phyloP scores from a whole-genome alignment of 805 yeast species.

The Candida boidinii region DNA sequence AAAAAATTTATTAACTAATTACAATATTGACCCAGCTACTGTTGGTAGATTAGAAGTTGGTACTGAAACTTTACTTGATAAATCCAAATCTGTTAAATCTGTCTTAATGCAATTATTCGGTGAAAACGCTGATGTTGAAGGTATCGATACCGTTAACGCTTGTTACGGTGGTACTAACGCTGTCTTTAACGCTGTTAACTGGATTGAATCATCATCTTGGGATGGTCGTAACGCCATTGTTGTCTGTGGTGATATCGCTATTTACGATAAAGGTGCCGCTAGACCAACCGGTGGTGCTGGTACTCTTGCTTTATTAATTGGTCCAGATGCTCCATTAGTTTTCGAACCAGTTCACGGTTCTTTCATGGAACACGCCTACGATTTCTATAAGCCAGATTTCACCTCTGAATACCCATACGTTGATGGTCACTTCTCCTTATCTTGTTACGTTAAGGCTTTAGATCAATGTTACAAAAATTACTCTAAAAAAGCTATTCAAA shows the following conservation, averaged over 20 bases:
- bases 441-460: constrained; percentile 90
- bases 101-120: constrained; percentile 91
- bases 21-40: constrained; percentile 68
- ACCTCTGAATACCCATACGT: constrained; percentile 94
- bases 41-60: constrained; percentile 98
- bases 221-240: constrained; percentile 98
- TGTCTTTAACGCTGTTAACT: constrained; percentile 84
- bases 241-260: constrained; percentile 96
- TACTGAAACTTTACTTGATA: constrained; percentile 93
- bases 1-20: constrained; percentile 66
- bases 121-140: constrained; percentile 86
- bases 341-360: constrained; percentile 86
- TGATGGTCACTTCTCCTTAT: constrained; percentile 91
- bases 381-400: constrained; percentile 97
- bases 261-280: constrained; percentile 94
- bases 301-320: constrained; percentile 86
- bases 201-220: constrained; percentile 96
- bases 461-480: constrained; percentile 80
- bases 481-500: constrained; percentile 62
- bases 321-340: constrained; percentile 96
- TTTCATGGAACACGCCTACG: constrained; percentile 94
- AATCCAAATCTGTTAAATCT: constrained; percentile 93
- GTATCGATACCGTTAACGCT: constrained; percentile 92
- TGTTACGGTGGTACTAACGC: constrained; percentile 99
- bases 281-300: constrained; percentile 99